These are phyloP conservation scores for Friedmanniomyces simplex DNA, from an alignment of 495 filamentous ascomycete genomes.

Conservation along the genomic window DNA sequence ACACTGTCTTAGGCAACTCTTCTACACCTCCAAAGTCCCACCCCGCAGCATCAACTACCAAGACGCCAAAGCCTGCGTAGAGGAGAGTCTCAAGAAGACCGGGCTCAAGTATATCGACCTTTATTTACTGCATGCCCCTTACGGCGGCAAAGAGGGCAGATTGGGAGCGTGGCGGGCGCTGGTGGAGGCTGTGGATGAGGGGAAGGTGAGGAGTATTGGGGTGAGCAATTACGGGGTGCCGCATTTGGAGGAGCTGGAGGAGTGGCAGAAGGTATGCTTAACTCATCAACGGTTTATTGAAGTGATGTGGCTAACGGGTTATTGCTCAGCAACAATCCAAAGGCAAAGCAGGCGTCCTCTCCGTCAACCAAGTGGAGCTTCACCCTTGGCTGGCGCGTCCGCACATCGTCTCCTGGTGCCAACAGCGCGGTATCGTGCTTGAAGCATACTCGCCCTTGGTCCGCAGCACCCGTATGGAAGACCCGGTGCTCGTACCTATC, in stretches of 20 bases:
- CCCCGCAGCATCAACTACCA: constrained; percentile 38
- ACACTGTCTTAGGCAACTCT: no score
- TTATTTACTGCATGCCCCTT: constrained; percentile 50
- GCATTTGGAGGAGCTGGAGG: constrained; percentile 63
- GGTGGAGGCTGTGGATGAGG: constrained; percentile 50
- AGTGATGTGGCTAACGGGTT: neutral
- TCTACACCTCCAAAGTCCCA: constrained; percentile 64
- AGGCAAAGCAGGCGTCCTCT: constrained; percentile 63
- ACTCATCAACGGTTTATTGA: neutral
- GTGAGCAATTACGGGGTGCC: constrained; percentile 60
- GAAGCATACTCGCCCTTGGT: constrained; percentile 70
- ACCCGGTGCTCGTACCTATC: constrained; percentile 49
- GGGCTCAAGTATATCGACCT: constrained; percentile 54
- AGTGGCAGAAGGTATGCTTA: constrained; percentile 46
- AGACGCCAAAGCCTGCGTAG: constrained; percentile 40
- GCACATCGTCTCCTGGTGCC: constrained; percentile 63
- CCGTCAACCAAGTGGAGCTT: constrained; percentile 79
- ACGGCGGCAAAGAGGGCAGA: constrained; percentile 45
- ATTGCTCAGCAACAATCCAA: constrained; percentile 37
- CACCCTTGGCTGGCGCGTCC: constrained; percentile 77
- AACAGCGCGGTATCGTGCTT: constrained; percentile 8
- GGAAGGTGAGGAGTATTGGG: constrained; percentile 55
- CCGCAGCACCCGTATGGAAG: constrained; percentile 53
- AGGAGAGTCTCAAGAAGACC: constrained; percentile 40
- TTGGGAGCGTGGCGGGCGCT: constrained; percentile 57